Evolutionary conservation across 2,329 filamentous ascomycete genomes (phyloP), one percentile per base, ranked within the genome.

Genomic region (Alternaria arborescens): DNA sequence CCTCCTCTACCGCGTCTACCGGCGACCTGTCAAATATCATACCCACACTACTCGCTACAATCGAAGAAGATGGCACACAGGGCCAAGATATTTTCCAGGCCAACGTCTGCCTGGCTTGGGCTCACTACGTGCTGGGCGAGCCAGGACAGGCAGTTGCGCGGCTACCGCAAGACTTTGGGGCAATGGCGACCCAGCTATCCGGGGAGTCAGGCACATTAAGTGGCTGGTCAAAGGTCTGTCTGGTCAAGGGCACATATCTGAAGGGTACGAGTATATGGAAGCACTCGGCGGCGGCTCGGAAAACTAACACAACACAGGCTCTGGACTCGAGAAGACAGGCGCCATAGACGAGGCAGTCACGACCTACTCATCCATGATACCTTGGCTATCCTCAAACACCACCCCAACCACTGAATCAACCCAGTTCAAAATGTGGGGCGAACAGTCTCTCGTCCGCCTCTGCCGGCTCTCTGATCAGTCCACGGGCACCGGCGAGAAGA

Each of bases 151-250:
- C 90, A 38, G 79, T 86, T 42, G 80, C 81, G 36, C 85, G 83
- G 58, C 81, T 97, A 14, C 91, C 92, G 4, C 83, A 83, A 59
- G 86, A 87, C 65, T 83, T 92, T 52, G 84, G 70, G 28, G 67
- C 66, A 55, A 63, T 72, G 28, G 71, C 71, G 40, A 65, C 60
- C 52, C 62, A 71, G 43, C 57, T 73, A 30, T 54, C 61, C 8
- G 63, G 56, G 38, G 64, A 70, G 36, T 71, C 66, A 28, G 81
- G 84, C 43, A 70, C 78, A 24, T 79, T 87, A 14, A 86, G 87
- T 3, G 87, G 89, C 73, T 97, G 93, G 93, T 92, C 92, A 3
- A 89, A 88, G 65, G 90, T 95, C 20, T 96, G 92, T 79, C 86
- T 90, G 28, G 82, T 95, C 55, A 96, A 94, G 77, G 88, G 88